These are phyloP conservation scores for Typha latifolia DNA, from an alignment of 176 grass and related monocot genomes.

Conservation along the genomic window DNA sequence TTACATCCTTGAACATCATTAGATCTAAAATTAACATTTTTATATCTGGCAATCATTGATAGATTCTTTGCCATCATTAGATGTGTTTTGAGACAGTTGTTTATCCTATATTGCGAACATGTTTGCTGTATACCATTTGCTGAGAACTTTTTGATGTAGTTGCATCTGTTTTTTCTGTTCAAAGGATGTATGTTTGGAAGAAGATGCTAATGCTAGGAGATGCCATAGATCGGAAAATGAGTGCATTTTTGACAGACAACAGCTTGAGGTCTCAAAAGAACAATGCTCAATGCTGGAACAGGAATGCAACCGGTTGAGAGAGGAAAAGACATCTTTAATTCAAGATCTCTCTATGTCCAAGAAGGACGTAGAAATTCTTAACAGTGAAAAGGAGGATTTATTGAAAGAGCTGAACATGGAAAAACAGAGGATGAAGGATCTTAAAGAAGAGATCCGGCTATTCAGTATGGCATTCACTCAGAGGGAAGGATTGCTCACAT, in stretches of 20 bases:
- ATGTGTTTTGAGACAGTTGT: too few species aligned
- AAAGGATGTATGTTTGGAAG: constrained; percentile 29
- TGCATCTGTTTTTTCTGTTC: constrained; percentile 1
- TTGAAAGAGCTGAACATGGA: constrained; percentile 31
- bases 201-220: constrained; percentile 20
- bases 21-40: too few species aligned
- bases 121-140: too few species aligned
- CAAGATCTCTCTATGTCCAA: constrained; percentile 29
- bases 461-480: constrained; percentile 45
- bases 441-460: constrained; percentile 58
- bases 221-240: constrained; percentile 33
- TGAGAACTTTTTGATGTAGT: too few species aligned
- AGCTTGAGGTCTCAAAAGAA: constrained; percentile 38
- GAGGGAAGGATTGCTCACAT: constrained; percentile 46
- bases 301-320: constrained; percentile 29
- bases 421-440: constrained; percentile 39
- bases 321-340: constrained; percentile 34
- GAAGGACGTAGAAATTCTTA: constrained; percentile 23
- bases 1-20: too few species aligned
- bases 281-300: constrained; percentile 37
- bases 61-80: too few species aligned
- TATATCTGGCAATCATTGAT: too few species aligned
- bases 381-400: constrained; percentile 36
- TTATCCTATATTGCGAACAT: too few species aligned
- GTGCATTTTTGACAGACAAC: constrained; percentile 29